phyloP scores from a whole-genome alignment of 2,329 filamentous ascomycete species.

The Clonostachys byssicola region DNA sequence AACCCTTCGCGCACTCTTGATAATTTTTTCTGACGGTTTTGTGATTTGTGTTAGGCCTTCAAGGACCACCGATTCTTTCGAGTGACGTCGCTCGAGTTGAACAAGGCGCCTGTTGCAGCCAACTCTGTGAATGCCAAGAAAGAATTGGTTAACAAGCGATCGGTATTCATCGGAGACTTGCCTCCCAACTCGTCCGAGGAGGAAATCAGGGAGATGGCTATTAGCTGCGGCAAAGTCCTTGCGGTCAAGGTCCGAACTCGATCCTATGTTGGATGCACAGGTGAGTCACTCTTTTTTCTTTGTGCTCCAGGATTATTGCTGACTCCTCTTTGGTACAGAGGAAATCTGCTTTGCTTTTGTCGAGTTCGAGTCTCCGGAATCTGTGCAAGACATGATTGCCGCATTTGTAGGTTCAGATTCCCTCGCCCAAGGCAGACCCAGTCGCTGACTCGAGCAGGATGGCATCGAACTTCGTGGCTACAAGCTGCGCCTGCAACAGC shows the following conservation, averaged over 20 bases:
- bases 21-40: not conserved
- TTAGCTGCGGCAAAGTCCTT: not conserved
- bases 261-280: not conserved
- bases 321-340: not conserved
- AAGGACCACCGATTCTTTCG: too few relatives aligned
- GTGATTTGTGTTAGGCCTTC: slow-evolving; percentile 7
- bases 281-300: not conserved
- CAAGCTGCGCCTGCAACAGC: not conserved
- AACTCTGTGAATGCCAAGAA: not conserved
- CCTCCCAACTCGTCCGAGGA: slow-evolving; percentile 27
- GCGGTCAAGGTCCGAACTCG: not conserved
- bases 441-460: not conserved
- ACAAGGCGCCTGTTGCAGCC: not conserved
- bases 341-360: slow-evolving; percentile 3
- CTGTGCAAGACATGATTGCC: slow-evolving; percentile 1
- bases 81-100: not conserved
- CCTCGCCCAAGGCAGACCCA: not conserved
- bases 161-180: slow-evolving; percentile 42
- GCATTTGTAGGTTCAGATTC: not conserved
- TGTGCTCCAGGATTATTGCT: not conserved
- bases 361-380: not conserved
- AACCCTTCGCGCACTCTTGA: not conserved
- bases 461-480: not conserved
- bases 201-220: slow-evolving; percentile 16
- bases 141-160: slow-evolving; percentile 33